These are phyloP conservation scores for Sporothrix dimorphospora DNA, from an alignment of 2,329 filamentous ascomycete species.

Conservation along the genomic window DNA sequence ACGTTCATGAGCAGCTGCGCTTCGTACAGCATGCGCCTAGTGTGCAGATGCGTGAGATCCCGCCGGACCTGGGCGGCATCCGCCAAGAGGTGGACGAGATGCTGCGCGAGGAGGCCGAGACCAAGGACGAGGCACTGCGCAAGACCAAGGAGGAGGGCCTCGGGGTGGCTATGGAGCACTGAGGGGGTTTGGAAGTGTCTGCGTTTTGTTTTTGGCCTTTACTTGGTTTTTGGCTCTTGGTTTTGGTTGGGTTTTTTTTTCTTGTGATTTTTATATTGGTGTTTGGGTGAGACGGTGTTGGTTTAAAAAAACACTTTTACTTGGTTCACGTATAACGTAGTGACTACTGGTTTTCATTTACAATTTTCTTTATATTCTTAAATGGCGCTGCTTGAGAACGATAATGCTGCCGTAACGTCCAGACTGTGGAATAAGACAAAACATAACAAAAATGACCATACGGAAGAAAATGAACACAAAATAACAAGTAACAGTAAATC, in stretches of 20 bases:
- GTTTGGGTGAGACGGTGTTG: background rate
- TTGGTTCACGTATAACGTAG: background rate
- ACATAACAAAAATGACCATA: background rate
- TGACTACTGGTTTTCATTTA: background rate
- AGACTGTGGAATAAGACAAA: background rate
- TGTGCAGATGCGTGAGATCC: slow-evolving; percentile 80
- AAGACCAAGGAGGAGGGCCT: slow-evolving; percentile 60
- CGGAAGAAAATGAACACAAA: background rate
- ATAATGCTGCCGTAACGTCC: background rate
- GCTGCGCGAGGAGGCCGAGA: slow-evolving; percentile 66
- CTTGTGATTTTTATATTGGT: background rate
- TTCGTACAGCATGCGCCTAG: slow-evolving; percentile 86
- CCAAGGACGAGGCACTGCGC: slow-evolving; percentile 58
- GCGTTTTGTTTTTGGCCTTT: background rate
- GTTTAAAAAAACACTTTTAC: background rate
- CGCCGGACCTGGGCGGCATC: slow-evolving; percentile 71
- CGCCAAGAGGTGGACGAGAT: slow-evolving; percentile 70
- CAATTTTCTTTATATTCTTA: background rate
- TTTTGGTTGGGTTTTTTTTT: background rate
- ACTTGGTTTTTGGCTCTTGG: background rate
- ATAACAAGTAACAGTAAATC: background rate
- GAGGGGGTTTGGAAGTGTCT: background rate
- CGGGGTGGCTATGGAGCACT: slow-evolving; percentile 58
- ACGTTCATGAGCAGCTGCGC: slow-evolving; percentile 81
- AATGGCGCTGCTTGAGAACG: background rate